These are phyloP conservation scores for Globisporangium rhizosaccharum DNA, from an alignment of 352 stramenopile species.

Conservation along the genomic window DNA sequence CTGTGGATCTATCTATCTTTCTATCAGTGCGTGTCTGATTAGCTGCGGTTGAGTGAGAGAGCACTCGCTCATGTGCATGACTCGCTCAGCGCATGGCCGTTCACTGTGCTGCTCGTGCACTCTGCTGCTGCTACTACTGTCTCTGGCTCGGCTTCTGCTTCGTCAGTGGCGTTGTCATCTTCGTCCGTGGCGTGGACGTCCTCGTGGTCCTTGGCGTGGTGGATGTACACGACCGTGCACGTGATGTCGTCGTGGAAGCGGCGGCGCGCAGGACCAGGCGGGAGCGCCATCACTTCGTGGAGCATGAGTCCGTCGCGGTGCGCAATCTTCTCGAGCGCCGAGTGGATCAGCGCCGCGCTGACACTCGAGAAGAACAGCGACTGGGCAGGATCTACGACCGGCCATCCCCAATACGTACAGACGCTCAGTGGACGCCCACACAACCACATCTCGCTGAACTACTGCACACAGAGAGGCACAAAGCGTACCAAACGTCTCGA, in stretches of 20 bases:
- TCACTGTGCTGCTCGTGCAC: not conserved
- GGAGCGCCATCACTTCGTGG: slow-evolving; percentile 57
- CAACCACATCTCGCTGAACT: too few relatives aligned
- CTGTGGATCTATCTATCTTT: not conserved
- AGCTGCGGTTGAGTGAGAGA: not conserved
- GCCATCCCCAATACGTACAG: not conserved
- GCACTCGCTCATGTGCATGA: not conserved
- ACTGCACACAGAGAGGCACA: not conserved
- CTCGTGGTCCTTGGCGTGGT: slow-evolving; percentile 10
- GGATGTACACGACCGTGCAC: slow-evolving; percentile 69
- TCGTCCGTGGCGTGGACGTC: slow-evolving; percentile 7
- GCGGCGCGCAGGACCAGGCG: slow-evolving; percentile 38
- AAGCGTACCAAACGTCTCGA: slow-evolving; percentile 55
- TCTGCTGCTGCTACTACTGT: not conserved
- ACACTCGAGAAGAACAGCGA: slow-evolving; percentile 49
- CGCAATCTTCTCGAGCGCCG: slow-evolving; percentile 60
- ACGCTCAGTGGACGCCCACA: too few relatives aligned
- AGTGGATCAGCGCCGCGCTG: slow-evolving; percentile 62
- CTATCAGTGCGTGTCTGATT: not conserved
- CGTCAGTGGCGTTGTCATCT: slow-evolving; percentile 7
- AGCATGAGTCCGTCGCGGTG: slow-evolving; percentile 66
- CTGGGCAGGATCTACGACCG: slow-evolving; percentile 30
- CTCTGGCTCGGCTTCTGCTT: not conserved
- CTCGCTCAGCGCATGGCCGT: not conserved
- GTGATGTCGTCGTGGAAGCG: slow-evolving; percentile 78